Evolutionary conservation across 2,329 filamentous ascomycete species (phyloP).

Genomic region (Bipolaris bicolor): DNA sequence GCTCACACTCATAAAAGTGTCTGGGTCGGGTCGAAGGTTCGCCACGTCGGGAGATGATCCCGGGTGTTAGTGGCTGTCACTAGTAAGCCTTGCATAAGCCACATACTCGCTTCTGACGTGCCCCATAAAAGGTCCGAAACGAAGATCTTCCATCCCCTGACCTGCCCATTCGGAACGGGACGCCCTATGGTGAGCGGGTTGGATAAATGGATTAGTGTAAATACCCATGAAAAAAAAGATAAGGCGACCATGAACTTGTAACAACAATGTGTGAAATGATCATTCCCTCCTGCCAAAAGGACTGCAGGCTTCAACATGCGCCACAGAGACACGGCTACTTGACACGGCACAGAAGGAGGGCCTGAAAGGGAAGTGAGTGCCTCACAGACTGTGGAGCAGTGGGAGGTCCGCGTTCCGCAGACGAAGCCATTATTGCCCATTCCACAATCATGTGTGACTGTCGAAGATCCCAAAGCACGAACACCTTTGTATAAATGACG

Average conservation of each 20-base stretch:
- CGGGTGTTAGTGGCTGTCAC: constrained; percentile 6
- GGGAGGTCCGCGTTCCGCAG: neutral
- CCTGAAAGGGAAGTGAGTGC: neutral
- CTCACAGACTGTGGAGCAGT: neutral
- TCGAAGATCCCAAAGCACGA: neutral
- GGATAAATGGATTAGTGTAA: constrained; percentile 1
- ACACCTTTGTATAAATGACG: neutral
- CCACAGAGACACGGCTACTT: neutral
- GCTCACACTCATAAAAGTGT: neutral
- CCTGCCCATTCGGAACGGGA: neutral
- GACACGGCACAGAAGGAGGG: neutral
- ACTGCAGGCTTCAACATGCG: neutral
- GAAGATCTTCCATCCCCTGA: neutral
- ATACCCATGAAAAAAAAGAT: neutral
- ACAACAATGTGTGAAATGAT: neutral
- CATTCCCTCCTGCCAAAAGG: neutral
- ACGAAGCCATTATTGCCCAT: neutral
- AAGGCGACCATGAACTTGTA: neutral
- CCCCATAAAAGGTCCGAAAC: constrained; percentile 12
- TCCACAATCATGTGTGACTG: neutral
- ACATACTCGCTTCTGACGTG: constrained; percentile 6
- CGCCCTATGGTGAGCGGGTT: constrained; percentile 1
- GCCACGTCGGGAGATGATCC: constrained; percentile 5
- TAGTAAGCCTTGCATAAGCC: constrained; percentile 10
- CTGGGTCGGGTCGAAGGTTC: constrained; percentile 2